These are phyloP conservation scores for Salix dunnii DNA, from an alignment of 345 rosid species.

Conservation along the genomic window DNA sequence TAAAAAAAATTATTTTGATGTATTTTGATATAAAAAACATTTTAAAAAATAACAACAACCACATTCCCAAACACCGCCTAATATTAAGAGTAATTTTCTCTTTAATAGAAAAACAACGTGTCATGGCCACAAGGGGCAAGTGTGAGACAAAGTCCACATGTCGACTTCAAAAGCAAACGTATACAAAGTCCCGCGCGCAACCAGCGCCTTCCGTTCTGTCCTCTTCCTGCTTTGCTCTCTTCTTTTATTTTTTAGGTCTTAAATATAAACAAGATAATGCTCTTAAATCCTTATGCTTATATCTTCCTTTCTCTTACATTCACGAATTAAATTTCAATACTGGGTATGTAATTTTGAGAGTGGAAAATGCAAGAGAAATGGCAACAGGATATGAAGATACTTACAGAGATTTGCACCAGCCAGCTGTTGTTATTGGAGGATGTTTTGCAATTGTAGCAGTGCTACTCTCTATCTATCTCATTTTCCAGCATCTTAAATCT, in stretches of 20 bases:
- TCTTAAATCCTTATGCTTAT: no score
- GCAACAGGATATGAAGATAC: constrained; percentile 22
- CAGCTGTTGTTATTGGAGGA: constrained; percentile 60
- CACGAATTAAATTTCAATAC: no score
- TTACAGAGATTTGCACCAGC: constrained; percentile 46
- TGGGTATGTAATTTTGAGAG: no score
- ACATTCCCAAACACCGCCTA: no score
- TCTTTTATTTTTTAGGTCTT: no score
- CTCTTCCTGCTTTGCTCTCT: background rate
- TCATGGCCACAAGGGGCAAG: background rate
- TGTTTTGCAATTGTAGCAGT: constrained; percentile 58
- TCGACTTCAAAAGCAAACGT: constrained; percentile 4
- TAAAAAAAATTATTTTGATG: no score
- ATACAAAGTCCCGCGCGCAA: background rate
- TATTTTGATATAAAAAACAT: no score
- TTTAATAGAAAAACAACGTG: background rate
- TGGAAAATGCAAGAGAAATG: constrained; percentile 15
- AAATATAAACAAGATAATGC: no score
- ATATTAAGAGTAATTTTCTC: no score
- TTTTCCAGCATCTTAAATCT: constrained; percentile 67
- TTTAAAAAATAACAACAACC: no score
- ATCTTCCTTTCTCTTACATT: no score
- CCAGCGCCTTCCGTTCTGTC: background rate
- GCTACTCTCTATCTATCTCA: constrained; percentile 48
- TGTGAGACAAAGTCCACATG: constrained; percentile 1